A percentile compares a stretch with the other conserved stretches of the same genome.
phyloP scores from a whole-genome alignment of 257 asterid genomes.

The Solanum virginianum region DNA sequence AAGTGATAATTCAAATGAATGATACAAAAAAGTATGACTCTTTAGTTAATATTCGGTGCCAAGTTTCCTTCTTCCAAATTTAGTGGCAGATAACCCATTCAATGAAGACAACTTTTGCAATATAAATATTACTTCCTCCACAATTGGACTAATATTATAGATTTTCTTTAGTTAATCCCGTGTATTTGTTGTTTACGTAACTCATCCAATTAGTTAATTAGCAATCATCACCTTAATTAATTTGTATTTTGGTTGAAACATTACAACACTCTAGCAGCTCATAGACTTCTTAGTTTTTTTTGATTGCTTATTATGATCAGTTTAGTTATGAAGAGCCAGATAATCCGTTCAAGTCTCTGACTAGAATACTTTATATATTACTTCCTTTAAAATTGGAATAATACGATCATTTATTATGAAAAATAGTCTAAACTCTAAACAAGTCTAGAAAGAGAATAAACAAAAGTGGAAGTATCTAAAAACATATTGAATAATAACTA shows the following conservation, averaged over 20 bases:
- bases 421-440: neutral
- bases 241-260: neutral
- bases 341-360: neutral
- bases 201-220: neutral
- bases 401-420: neutral
- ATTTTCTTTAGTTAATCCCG: neutral
- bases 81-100: neutral
- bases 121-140: neutral
- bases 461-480: too few relatives aligned
- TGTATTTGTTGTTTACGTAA: neutral
- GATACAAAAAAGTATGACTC: too few relatives aligned
- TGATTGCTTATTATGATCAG: neutral
- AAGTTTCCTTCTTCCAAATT: neutral
- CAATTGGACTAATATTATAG: neutral
- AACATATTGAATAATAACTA: neutral
- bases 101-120: neutral
- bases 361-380: neutral
- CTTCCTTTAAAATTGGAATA: neutral
- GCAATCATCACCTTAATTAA: neutral
- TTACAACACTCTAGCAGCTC: neutral
- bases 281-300: neutral
- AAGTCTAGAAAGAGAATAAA: neutral
- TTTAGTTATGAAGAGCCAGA: neutral
- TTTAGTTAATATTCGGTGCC: neutral
- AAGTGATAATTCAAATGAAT: too few relatives aligned